Percentiles rank a stretch among this genome's conserved stretches.
Conservation (phyloP, 2,329 filamentous ascomycete genomes). For the Scleromitrula shiraiana region DNA sequence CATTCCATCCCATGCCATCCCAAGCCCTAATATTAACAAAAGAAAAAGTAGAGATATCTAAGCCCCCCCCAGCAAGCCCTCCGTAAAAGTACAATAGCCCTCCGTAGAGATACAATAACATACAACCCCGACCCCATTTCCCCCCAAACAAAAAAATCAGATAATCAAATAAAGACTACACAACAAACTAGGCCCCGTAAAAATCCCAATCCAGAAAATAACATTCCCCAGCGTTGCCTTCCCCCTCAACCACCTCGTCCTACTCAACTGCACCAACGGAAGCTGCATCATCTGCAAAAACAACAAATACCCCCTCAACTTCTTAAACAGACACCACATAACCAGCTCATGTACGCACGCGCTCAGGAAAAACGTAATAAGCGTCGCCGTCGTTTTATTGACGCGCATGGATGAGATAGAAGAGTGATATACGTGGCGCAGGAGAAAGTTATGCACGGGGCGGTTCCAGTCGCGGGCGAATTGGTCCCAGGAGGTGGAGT, state of each 20-base stretch:
- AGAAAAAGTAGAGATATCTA: no score
- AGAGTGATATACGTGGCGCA: constrained; percentile 72
- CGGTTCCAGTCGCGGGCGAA: constrained; percentile 76
- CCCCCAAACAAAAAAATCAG: no score
- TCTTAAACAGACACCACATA: constrained; percentile 68
- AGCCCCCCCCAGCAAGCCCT: no score
- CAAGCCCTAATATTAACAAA: no score
- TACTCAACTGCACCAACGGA: constrained; percentile 59
- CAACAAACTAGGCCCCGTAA: constrained; percentile 63
- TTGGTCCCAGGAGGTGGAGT: constrained; percentile 61
- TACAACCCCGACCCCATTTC: no score
- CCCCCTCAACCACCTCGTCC: constrained; percentile 57
- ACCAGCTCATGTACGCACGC: constrained; percentile 20
- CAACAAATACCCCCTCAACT: constrained; percentile 65
- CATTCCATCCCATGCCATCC: no score
- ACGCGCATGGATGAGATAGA: constrained; percentile 67
- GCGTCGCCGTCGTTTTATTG: constrained; percentile 61
- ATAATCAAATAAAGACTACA: constrained; percentile 54
- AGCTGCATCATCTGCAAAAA: constrained; percentile 68
- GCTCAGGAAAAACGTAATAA: constrained; percentile 31
- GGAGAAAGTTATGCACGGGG: constrained; percentile 68
- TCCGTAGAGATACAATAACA: no score
- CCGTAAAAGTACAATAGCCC: no score
- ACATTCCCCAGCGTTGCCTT: constrained; percentile 60
- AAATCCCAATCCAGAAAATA: constrained; percentile 73